Conservation (phyloP, 768 basidiomycete species). For the Boletus subparvulus region DNA sequence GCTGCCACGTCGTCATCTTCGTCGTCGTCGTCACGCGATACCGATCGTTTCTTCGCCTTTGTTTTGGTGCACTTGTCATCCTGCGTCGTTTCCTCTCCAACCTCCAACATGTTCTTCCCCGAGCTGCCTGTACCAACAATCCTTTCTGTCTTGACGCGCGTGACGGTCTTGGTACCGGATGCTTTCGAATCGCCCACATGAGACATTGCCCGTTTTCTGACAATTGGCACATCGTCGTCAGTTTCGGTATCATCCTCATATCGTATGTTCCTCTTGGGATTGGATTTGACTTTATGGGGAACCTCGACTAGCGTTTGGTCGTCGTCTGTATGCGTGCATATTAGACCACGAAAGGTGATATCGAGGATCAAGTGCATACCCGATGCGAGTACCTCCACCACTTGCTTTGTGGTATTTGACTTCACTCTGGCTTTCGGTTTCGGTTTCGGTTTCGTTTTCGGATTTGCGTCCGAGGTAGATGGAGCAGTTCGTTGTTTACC, state of each 20-base stretch:
- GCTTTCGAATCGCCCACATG: neutral
- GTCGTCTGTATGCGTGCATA: slow-evolving; percentile 22
- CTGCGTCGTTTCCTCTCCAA: neutral
- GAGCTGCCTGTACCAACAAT: neutral
- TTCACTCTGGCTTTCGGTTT: slow-evolving; percentile 10
- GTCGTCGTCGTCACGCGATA: slow-evolving; percentile 2
- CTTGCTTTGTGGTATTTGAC: neutral
- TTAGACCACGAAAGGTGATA: neutral
- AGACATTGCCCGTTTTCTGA: neutral
- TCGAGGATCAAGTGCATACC: slow-evolving; percentile 6
- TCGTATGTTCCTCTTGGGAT: neutral
- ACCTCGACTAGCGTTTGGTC: slow-evolving; percentile 28
- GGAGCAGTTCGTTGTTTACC: neutral
- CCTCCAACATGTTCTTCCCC: neutral
- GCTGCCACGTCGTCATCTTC: neutral
- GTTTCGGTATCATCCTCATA: neutral
- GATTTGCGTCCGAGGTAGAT: neutral
- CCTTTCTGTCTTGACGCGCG: neutral
- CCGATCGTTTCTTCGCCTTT: slow-evolving; percentile 6
- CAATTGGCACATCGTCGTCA: neutral
- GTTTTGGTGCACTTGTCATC: neutral
- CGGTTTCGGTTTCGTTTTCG: neutral
- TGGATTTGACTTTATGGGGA: slow-evolving; percentile 12
- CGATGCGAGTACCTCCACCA: slow-evolving; percentile 10
- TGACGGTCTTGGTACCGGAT: neutral